Percentiles rank a stretch among this genome's conserved stretches.
phyloP scores from a whole-genome alignment of 768 basidiomycete genomes.

The Podaxis carcinomalis region DNA sequence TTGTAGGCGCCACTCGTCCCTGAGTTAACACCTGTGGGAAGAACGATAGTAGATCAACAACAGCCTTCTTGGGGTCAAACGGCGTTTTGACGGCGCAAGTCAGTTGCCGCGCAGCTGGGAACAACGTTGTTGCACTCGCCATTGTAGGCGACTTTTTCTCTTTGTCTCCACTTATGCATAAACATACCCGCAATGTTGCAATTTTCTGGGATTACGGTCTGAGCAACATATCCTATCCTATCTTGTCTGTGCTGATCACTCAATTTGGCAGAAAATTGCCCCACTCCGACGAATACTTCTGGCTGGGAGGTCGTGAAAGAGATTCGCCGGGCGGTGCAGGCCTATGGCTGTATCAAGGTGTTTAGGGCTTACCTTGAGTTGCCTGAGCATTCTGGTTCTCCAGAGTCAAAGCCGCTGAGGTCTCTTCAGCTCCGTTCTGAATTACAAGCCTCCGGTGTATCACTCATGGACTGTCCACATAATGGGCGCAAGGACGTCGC shows the following conservation, averaged over 20 bases:
- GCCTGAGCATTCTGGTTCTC: slow-evolving; percentile 18
- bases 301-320: slow-evolving; percentile 25
- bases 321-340: slow-evolving; percentile 22
- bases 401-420: not conserved
- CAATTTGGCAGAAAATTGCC: slow-evolving; percentile 25
- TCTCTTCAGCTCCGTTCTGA: slow-evolving; percentile 22
- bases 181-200: slow-evolving; percentile 13
- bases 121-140: not conserved
- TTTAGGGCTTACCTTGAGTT: slow-evolving; percentile 30
- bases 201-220: slow-evolving; percentile 27
- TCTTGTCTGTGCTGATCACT: not conserved
- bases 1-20: not conserved
- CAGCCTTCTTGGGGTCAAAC: not conserved
- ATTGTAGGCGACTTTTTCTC: not conserved
- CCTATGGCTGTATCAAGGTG: slow-evolving; percentile 24
- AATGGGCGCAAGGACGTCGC: slow-evolving; percentile 23
- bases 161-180: not conserved
- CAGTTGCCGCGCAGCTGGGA: not conserved
- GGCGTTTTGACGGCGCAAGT: not conserved
- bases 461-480: slow-evolving; percentile 26
- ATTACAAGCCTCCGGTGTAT: slow-evolving; percentile 27
- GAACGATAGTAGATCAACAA: not conserved
- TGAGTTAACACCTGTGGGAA: not conserved
- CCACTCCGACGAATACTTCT: slow-evolving; percentile 20
- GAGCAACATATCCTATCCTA: not conserved